Percentiles rank a stretch among this genome's conserved stretches.
Conservation (phyloP, 768 basidiomycete species). For the Pleurotus djamor region DNA sequence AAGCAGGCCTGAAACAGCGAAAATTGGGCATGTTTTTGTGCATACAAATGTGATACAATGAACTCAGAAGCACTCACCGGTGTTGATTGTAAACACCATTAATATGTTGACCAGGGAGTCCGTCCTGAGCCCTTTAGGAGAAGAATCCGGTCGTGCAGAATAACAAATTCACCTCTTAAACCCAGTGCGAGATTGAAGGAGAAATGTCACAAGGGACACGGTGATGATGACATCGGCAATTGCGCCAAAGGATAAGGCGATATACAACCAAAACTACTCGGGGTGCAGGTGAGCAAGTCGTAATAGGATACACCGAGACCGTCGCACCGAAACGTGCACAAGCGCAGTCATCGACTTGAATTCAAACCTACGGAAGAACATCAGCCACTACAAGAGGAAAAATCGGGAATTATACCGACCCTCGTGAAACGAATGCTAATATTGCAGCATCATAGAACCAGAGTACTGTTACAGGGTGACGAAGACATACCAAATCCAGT, state of each 20-base stretch:
- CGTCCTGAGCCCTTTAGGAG: conserved; percentile 15
- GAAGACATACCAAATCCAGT: neutral
- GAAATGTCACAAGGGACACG: conserved; percentile 32
- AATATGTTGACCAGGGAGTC: conserved; percentile 40
- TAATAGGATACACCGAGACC: neutral
- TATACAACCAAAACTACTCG: conserved; percentile 26
- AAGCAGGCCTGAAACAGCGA: conserved; percentile 12
- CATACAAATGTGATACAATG: too few relatives aligned
- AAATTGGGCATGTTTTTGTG: too few relatives aligned
- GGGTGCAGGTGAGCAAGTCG: neutral
- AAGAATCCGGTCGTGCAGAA: neutral
- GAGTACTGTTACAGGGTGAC: neutral
- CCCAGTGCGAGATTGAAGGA: conserved; percentile 35
- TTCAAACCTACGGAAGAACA: neutral
- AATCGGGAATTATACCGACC: conserved; percentile 22
- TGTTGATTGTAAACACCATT: conserved; percentile 47
- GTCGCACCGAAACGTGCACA: neutral
- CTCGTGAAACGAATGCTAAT: conserved; percentile 23
- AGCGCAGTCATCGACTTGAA: neutral
- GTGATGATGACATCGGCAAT: conserved; percentile 43
- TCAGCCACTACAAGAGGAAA: neutral
- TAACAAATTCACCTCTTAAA: conserved; percentile 30
- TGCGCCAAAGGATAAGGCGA: conserved; percentile 30
- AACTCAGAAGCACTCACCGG: conserved; percentile 11
- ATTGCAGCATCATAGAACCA: neutral